A percentile compares a stretch with the other conserved stretches of the same genome.
These are phyloP conservation scores for Trichoderma cornu-damae DNA, from an alignment of 2,329 filamentous ascomycete species.

Conservation along the genomic window DNA sequence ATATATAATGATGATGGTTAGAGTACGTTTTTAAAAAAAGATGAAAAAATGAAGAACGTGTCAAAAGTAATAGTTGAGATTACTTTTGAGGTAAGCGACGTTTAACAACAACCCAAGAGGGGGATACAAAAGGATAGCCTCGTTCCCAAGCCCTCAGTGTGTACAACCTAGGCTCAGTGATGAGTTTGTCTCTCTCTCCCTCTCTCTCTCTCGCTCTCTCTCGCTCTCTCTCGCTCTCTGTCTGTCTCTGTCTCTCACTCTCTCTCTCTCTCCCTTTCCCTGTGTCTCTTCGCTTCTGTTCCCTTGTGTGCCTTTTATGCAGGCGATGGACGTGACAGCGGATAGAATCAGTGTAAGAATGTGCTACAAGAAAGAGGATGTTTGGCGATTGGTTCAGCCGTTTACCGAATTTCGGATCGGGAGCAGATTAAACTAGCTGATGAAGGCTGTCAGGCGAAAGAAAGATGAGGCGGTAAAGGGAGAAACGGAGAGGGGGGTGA, in stretches of 20 bases:
- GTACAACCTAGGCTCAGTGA: constrained; percentile 8
- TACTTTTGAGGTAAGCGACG: not conserved
- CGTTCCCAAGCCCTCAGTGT: constrained; percentile 7
- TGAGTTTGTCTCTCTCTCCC: constrained; percentile 5
- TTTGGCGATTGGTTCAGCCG: not conserved
- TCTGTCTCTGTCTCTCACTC: not conserved
- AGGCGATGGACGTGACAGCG: not conserved
- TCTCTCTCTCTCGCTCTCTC: not conserved
- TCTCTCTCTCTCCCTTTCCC: constrained; percentile 5
- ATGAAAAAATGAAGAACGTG: not conserved
- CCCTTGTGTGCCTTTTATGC: not conserved
- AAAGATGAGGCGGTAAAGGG: too few species aligned
- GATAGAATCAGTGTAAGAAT: not conserved
- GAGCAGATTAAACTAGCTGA: not conserved
- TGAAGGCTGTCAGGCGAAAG: not conserved
- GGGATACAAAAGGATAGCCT: constrained; percentile 15
- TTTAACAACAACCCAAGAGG: constrained; percentile 1
- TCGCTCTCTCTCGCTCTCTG: not conserved
- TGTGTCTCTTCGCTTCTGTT: not conserved
- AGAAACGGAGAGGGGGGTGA: too few species aligned
- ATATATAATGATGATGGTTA: not conserved
- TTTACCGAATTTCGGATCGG: not conserved
- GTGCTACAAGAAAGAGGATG: not conserved
- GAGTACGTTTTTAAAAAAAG: not conserved
- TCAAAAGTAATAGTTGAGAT: not conserved